A percentile compares a stretch with the other conserved stretches of the same genome.
These are phyloP conservation scores for Coniophora puteana DNA, from an alignment of 1,284 basidiomycete species.

Conservation along the genomic window DNA sequence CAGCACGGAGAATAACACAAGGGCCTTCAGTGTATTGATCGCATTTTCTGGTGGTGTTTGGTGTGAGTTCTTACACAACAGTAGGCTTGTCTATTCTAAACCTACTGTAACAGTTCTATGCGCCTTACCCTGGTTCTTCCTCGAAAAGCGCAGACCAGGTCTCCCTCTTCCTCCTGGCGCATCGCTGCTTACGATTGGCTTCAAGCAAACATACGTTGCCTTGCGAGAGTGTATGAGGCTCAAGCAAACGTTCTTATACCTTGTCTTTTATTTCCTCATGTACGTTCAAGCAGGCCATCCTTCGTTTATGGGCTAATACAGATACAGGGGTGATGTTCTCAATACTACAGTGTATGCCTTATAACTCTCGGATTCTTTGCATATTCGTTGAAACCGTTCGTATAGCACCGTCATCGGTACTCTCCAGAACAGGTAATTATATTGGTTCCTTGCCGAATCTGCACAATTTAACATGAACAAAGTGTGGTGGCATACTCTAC, in stretches of 20 bases:
- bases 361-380: not conserved
- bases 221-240: slow-evolving; percentile 63
- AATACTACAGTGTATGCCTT: slow-evolving; percentile 67
- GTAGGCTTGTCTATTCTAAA: no score
- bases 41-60: slow-evolving; percentile 75
- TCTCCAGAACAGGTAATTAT: slow-evolving; percentile 65
- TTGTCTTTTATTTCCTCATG: slow-evolving; percentile 78
- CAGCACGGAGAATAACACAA: slow-evolving; percentile 73
- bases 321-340: slow-evolving; percentile 60
- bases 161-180: slow-evolving; percentile 60
- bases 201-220: slow-evolving; percentile 66
- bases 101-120: slow-evolving; percentile 52
- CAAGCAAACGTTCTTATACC: slow-evolving; percentile 75
- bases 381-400: not conserved
- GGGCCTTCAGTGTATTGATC: slow-evolving; percentile 71
- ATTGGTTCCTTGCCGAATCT: not conserved
- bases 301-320: slow-evolving; percentile 1
- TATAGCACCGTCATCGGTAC: slow-evolving; percentile 73
- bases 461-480: slow-evolving; percentile 8
- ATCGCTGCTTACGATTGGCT: slow-evolving; percentile 66
- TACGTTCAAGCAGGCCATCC: slow-evolving; percentile 31
- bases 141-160: slow-evolving; percentile 68
- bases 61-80: slow-evolving; percentile 57
- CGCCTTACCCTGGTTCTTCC: slow-evolving; percentile 75
- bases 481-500: slow-evolving; percentile 66